Conservation (phyloP, 2,329 filamentous ascomycete species). For the Pseudopyricularia cyperi region DNA sequence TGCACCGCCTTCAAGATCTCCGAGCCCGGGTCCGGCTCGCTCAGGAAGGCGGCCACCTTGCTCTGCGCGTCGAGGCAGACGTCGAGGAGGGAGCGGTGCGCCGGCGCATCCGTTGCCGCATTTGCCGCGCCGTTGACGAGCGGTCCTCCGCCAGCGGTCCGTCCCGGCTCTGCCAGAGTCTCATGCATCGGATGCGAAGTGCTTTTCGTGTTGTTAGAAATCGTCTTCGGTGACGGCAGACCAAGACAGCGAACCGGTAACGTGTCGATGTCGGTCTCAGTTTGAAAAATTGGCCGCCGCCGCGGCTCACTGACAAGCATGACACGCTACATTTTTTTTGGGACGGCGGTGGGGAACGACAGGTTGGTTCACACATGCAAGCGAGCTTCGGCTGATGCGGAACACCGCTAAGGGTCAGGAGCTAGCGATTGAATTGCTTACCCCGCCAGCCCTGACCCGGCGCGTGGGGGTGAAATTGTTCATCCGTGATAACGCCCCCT, state of each 20-base stretch:
- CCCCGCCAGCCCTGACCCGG: background rate
- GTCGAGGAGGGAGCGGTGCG: conserved; percentile 19
- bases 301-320: background rate
- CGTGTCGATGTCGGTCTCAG: background rate
- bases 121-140: conserved; percentile 1
- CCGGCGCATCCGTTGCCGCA: background rate
- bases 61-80: conserved; percentile 40
- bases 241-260: background rate
- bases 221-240: background rate
- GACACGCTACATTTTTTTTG: background rate
- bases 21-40: conserved; percentile 36
- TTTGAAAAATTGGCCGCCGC: background rate
- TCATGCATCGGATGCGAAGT: background rate
- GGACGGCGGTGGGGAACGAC: background rate
- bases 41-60: conserved; percentile 54
- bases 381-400: background rate
- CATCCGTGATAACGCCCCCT: background rate
- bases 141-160: background rate
- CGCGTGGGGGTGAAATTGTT: background rate
- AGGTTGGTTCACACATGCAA: background rate
- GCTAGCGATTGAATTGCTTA: background rate
- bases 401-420: background rate
- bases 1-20: conserved; percentile 53
- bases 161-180: background rate
- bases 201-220: background rate